Evolutionary conservation across 352 stramenopile species (phyloP).

Genomic region (Pythium plurisporium): DNA sequence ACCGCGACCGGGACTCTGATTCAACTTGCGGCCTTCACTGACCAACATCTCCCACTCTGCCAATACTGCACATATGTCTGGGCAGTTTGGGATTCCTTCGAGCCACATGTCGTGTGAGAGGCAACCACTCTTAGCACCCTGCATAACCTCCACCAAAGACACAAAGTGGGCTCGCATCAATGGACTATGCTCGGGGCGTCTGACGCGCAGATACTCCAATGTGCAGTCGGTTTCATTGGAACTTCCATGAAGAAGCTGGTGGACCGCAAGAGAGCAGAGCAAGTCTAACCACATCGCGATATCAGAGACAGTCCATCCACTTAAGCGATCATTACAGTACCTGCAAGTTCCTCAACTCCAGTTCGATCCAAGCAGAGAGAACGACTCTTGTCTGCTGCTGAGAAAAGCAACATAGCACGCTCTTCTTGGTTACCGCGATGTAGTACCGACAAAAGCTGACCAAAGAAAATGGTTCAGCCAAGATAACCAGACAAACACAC

Average conservation of each 20-base stretch:
- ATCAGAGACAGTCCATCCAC: not conserved
- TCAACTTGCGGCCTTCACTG: not conserved
- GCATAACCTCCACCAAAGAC: slow-evolving; percentile 33
- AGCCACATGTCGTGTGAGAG: slow-evolving; percentile 38
- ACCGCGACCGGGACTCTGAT: not conserved
- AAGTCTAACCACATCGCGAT: slow-evolving; percentile 26
- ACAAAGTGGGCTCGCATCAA: slow-evolving; percentile 45
- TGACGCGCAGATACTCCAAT: not conserved
- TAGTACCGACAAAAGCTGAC: slow-evolving; percentile 23
- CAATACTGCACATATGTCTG: not conserved
- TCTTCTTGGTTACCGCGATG: slow-evolving; percentile 36
- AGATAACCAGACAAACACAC: not conserved
- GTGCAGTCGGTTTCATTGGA: not conserved
- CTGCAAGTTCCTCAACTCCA: slow-evolving; percentile 44
- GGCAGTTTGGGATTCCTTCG: slow-evolving; percentile 18
- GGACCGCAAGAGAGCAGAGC: slow-evolving; percentile 37
- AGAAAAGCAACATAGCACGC: slow-evolving; percentile 52
- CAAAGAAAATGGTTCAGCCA: not conserved
- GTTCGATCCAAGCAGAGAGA: slow-evolving; percentile 30
- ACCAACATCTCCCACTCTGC: not conserved
- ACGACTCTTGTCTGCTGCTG: slow-evolving; percentile 22
- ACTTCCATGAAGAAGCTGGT: slow-evolving; percentile 8
- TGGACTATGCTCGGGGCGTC: slow-evolving; percentile 29
- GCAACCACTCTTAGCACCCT: slow-evolving; percentile 5
- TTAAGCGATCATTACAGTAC: slow-evolving; percentile 9